Evolutionary conservation across 495 filamentous ascomycete genomes (phyloP), one percentile per base, ranked within the genome.

Genomic region (Lichina pygmaea): DNA sequence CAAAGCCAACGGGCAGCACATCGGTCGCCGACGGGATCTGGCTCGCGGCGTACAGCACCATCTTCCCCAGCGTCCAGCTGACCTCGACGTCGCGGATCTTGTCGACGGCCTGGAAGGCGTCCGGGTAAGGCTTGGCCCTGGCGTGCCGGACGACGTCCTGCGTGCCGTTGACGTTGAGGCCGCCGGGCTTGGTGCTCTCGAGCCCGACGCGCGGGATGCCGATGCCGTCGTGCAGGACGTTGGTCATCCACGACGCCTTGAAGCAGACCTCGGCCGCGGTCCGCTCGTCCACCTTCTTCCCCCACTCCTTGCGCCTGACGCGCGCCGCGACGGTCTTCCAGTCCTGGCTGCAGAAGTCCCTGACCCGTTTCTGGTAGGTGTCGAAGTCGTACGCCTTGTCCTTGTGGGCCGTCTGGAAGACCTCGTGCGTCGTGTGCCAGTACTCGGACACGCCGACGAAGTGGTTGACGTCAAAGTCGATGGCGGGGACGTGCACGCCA

Each of bases 371-470:
- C 51, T 94, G 86, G 53, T 94, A 99, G 0, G 78, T 84, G 34
- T 77, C 70, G 51, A 92, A 89, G 51, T 95, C 89, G 58, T 95
- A 95, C 0, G 79, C 72, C 51, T 79, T 81, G 50, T 91, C 78
- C 45, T 77, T 78, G 53, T 80, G 68, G 31, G 72, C 73, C 56
- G 73, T 75, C 49, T 83, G 79, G 53, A 95, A 94, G 0, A 94
- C 74, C 43, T 91, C 83, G 54, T 94, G 86, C 0, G 89, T 99
- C 0, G 86, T 93, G 60, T 99, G 89, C 89, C 89, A 99, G 56
- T 92, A 99, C 55, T 99, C 89, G 13, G 85, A 93, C 45, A 99
- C 86, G 7, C 89, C 89, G 30, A 99, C 77, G 54, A 99, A 99
- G 55, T 95, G 89, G 49, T 99, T 99, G 37, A 99, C 76, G 44